Base-by-base conservation (phyloP, 2,329 filamentous ascomycete species). In the Neodidymelliopsis sp. region DNA sequence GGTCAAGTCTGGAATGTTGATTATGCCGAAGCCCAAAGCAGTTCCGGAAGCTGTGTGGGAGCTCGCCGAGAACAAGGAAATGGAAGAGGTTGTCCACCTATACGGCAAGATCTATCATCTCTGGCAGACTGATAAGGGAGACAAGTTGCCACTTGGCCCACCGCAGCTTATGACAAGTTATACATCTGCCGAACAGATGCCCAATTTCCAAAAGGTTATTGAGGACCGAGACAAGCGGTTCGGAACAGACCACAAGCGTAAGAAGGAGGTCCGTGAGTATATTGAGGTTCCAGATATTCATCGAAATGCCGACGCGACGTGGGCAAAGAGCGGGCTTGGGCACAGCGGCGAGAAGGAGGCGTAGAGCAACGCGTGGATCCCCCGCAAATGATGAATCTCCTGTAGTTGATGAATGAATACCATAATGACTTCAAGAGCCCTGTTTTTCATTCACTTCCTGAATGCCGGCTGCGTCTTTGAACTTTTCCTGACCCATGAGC, bases 71-170 rank as follows among this genome's bases (percentile, higher is more conserved):
- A 89, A 83, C 23, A 80, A 82, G 35, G 90, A 93, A 72, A 94
- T 96, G 89, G 83, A 88, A 54, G 80, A 91, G 49, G 80, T 94
- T 0, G 75, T 90, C 3, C 78, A 82, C 0, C 69, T 94, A 2
- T 95, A 95, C 65, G 91, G 91, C 8, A 96, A 96, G 69, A 84
- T 87, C 1, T 94, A 88, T 70, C 90, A 96, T 69, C 78, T 94
- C 30, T 96, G 91, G 91, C 89, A 95, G 79, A 84, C 87, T 12
- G 90, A 95, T 73, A 77, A 82, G 5, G 89, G 89, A 0, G 84
- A 93, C 63, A 71, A 75, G 40, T 61, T 88, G 43, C 85, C 85
- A 1, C 64, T 87, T 56, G 85, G 85, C 0, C 67, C 74, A 53
- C 84, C 86, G 45, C 73, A 85, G 71, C 71, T 88, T 57, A 87